Base-by-base conservation (phyloP, 1,139 yeast genomes). In the Pichia sp. region DNA sequence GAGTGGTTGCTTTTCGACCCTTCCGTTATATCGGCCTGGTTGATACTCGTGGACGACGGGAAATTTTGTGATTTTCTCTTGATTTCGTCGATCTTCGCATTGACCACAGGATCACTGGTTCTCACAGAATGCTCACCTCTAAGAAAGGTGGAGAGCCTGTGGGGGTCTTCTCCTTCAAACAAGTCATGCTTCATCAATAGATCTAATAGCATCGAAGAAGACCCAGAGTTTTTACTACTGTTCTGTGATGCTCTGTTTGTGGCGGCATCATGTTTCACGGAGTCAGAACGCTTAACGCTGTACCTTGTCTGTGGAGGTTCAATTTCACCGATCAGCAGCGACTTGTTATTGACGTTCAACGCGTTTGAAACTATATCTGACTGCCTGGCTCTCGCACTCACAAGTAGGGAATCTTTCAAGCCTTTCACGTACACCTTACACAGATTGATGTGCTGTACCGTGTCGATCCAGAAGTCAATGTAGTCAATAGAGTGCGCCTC, bases 391-490 rank as follows among this genome's bases (percentile, higher is more conserved):
- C 62, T 59, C 53, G 65, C 66, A 42, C 63, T 66, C 2, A 55
- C 58, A 31, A 57, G 54, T 16, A 69, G 53, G 2, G 71, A 66
- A 36, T 85, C 87, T 61, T 93, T 76, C 45, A 92, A 77, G 0
- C 95, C 95, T 57, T 80, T 78, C 41, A 90, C 90, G 66, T 90
- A 90, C 64, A 87, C 90, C 61, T 92, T 85, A 72, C 98, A 93
- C 41, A 92, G 76, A 58, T 90, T 82, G 65, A 89, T 76, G 69
- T 93, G 98, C 59, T 90, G 88, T 59, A 90, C 88, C 44, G 90
- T 83, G 64, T 93, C 99, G 52, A 93, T 86, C 95, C 95, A 87
- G 64, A 92, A 93, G 70, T 93, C 98, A 53, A 92, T 76, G 66
- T 89, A 92, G 67, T 93, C 96, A 23, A 88, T 90, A 32, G 90